phyloP scores from a whole-genome alignment of 108 stramenopile genomes.

The Epithemia pelagica region DNA sequence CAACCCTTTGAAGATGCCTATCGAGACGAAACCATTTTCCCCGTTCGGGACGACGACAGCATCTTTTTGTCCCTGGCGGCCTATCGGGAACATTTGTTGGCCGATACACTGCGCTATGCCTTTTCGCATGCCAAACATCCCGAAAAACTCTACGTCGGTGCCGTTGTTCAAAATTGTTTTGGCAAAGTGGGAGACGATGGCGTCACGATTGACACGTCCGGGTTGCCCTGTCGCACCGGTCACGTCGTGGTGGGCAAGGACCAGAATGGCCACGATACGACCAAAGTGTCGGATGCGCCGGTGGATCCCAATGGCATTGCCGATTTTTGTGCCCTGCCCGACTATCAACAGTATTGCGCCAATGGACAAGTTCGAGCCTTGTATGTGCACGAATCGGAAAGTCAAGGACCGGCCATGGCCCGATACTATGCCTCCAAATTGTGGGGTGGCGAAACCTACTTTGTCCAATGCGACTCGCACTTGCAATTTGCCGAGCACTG shows the following conservation, averaged over 20 bases:
- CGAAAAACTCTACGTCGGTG: constrained; percentile 75
- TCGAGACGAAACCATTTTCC: neutral
- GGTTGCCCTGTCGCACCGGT: constrained; percentile 53
- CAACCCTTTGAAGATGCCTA: neutral
- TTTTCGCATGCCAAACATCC: constrained; percentile 74
- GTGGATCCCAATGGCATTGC: constrained; percentile 74
- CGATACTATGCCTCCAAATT: constrained; percentile 85
- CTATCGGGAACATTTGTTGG: constrained; percentile 84
- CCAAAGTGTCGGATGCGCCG: constrained; percentile 42
- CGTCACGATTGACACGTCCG: constrained; percentile 72
- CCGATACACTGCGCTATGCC: constrained; percentile 69
- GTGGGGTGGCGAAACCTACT: constrained; percentile 90
- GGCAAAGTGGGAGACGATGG: constrained; percentile 32
- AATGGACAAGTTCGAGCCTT: constrained; percentile 71
- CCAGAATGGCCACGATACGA: constrained; percentile 24
- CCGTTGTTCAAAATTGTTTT: constrained; percentile 90
- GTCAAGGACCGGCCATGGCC: constrained; percentile 86
- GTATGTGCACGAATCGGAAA: constrained; percentile 84
- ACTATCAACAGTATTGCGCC: constrained; percentile 49
- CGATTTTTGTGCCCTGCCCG: constrained; percentile 53
- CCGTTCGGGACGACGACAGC: constrained; percentile 59
- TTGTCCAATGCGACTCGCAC: constrained; percentile 88
- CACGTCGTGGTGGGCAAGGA: constrained; percentile 62
- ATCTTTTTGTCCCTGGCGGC: constrained; percentile 85
- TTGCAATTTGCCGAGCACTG: constrained; percentile 69